Conservation (phyloP, 2,329 filamentous ascomycete species). For the Aspergillus neoniger region DNA sequence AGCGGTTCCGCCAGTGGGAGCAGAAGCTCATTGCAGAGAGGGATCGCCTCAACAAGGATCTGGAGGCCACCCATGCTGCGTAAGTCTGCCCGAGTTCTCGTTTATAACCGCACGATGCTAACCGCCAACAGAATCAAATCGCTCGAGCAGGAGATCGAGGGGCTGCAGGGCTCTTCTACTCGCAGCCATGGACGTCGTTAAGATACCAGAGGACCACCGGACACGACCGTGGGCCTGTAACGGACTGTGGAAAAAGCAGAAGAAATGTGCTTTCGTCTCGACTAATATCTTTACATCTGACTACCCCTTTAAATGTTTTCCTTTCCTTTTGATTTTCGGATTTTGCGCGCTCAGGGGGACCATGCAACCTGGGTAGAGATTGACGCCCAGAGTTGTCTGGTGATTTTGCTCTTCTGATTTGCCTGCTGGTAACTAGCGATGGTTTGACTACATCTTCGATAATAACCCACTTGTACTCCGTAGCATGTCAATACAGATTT, state of each 20-base stretch:
- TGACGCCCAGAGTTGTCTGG: slow-evolving; percentile 22
- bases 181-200: slow-evolving; percentile 93
- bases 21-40: slow-evolving; percentile 99
- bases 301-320: slow-evolving; percentile 34
- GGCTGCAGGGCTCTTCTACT: slow-evolving; percentile 85
- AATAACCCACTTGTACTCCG: slow-evolving; percentile 45
- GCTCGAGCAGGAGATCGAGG: slow-evolving; percentile 83
- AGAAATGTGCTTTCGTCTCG: slow-evolving; percentile 31
- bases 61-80: slow-evolving; percentile 93
- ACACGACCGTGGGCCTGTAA: slow-evolving; percentile 20
- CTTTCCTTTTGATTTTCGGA: slow-evolving; percentile 25
- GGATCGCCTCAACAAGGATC: slow-evolving; percentile 98
- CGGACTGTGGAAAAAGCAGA: slow-evolving; percentile 25
- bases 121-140: slow-evolving; percentile 49
- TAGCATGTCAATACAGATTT: slow-evolving; percentile 44
- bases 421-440: slow-evolving; percentile 46
- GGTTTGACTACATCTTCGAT: slow-evolving; percentile 44
- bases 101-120: slow-evolving; percentile 22
- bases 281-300: slow-evolving; percentile 37
- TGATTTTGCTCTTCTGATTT: slow-evolving; percentile 37
- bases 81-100: slow-evolving; percentile 36
- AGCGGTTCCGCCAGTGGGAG: slow-evolving; percentile 99
- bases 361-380: slow-evolving; percentile 25
- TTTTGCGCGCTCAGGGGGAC: slow-evolving; percentile 35
- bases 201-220: slow-evolving; percentile 25